phyloP scores from a whole-genome alignment of 192 early-diverging fungal genomes.

The Mortierella hygrophila region DNA sequence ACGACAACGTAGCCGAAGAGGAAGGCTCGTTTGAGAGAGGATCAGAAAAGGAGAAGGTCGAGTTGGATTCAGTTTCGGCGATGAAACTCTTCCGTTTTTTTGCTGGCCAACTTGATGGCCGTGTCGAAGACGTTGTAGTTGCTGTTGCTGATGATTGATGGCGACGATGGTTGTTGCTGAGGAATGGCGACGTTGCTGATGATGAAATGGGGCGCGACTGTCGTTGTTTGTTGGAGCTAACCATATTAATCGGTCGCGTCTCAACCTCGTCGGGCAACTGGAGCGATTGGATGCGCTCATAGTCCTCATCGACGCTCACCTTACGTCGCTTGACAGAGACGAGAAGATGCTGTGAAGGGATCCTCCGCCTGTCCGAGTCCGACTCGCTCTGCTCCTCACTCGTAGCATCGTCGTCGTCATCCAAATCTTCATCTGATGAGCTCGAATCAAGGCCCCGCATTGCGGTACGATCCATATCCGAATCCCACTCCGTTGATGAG shows the following conservation, averaged over 20 bases:
- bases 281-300: not conserved
- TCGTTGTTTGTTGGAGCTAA: conserved; percentile 5
- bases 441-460: not conserved
- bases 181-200: not conserved
- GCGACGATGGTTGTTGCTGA: not conserved
- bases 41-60: not conserved
- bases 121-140: not conserved
- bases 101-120: conserved; percentile 25
- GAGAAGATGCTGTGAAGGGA: not conserved
- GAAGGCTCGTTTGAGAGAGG: not conserved
- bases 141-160: not conserved
- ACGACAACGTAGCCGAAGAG: not conserved
- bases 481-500: not conserved
- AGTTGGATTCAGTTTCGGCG: not conserved
- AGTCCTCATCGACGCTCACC: conserved; percentile 20
- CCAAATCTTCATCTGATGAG: not conserved
- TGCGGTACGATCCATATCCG: not conserved
- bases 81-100: conserved; percentile 30
- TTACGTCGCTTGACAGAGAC: conserved; percentile 31
- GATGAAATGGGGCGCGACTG: not conserved
- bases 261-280: not conserved
- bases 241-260: not conserved
- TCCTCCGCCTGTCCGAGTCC: conserved; percentile 1
- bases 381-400: conserved; percentile 10
- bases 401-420: not conserved